Evolutionary conservation across 2,329 filamentous ascomycete species (phyloP), one percentile per base, ranked within the genome.

Genomic region (Aspergillus proliferans): DNA sequence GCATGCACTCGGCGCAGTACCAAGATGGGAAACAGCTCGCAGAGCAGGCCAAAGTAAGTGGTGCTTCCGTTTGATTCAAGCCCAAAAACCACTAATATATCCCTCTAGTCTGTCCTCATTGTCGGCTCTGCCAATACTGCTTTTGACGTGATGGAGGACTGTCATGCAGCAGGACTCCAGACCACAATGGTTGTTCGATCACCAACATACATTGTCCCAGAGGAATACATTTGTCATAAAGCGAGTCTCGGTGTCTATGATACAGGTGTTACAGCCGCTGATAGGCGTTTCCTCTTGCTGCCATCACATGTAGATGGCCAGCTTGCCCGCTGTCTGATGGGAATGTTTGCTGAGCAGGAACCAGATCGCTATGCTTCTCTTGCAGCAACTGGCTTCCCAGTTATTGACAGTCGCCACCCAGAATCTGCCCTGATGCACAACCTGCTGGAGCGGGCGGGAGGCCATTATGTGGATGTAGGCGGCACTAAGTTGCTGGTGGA

Each of bases 131-230:
- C 71, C 46, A 77, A 77, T 52, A 75, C 74, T 0, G 64, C 58
- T 0, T 74, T 77, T 55, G 74, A 77, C 48, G 68, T 77, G 7
- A 69, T 73, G 1, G 67, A 74, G 52, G 72, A 76, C 56, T 75
- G 74, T 60, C 66, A 68, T 45, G 59, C 68, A 28, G 68, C 69
- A 2, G 68, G 68, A 2, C 58, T 71, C n/a, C 58, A 69, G 21
- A 62, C 70, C 14, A 76, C 73, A 24, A 74, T 77, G 56, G 61
- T 75, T 0, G 73, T 75, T 49, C 69, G 74, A 30, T 67, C 62
- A 21, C 66, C 63, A 3, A 77, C 75, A 7, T 58, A 62, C 39
- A 57, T 64, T 8, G 10, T 61, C 2, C 61, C 61, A 1, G 47
- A 54, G 2, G 58, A 62, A 3, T 60, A 60, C 15, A 19, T 58